phyloP scores from a whole-genome alignment of 2,329 filamentous ascomycete species.

The Endocalyx cinctus region DNA sequence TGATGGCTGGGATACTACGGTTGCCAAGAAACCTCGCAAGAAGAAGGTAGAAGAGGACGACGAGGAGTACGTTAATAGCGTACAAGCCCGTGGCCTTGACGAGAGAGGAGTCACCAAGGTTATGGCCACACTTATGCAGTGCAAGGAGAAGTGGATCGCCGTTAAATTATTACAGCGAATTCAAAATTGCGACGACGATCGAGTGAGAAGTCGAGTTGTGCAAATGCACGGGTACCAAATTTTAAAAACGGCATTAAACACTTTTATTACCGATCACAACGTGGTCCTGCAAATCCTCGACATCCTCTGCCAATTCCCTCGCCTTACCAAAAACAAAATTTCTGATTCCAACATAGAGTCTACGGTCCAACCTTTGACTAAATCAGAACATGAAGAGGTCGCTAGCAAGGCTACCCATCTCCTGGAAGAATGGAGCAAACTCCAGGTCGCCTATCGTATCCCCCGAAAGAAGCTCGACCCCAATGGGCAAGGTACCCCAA shows the following conservation, averaged over 20 bases:
- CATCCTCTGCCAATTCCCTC: slow-evolving; percentile 82
- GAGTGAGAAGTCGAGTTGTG: slow-evolving; percentile 81
- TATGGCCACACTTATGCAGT: slow-evolving; percentile 82
- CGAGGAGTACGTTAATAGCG: slow-evolving; percentile 90
- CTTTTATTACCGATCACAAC: slow-evolving; percentile 86
- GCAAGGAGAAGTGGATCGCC: slow-evolving; percentile 98
- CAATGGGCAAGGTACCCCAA: slow-evolving; percentile 42
- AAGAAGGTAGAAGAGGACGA: slow-evolving; percentile 90
- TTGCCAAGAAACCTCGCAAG: slow-evolving; percentile 85
- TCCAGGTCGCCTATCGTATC: slow-evolving; percentile 90
- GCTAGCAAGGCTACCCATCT: slow-evolving; percentile 65
- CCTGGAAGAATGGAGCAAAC: slow-evolving; percentile 79
- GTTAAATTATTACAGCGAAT: slow-evolving; percentile 91
- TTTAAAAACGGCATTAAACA: slow-evolving; percentile 77
- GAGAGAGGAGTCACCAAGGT: slow-evolving; percentile 30
- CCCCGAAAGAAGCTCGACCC: slow-evolving; percentile 82
- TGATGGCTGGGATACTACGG: slow-evolving; percentile 86
- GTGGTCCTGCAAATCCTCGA: slow-evolving; percentile 85
- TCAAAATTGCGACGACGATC: slow-evolving; percentile 79
- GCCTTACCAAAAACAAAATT: slow-evolving; percentile 94
- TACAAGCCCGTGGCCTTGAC: slow-evolving; percentile 27
- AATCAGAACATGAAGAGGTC: slow-evolving; percentile 70
- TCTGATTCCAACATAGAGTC: slow-evolving; percentile 91
- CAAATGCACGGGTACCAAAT: slow-evolving; percentile 98
- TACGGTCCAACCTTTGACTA: slow-evolving; percentile 64